Conservation (phyloP, 495 filamentous ascomycete genomes). For the Podospora comata region DNA sequence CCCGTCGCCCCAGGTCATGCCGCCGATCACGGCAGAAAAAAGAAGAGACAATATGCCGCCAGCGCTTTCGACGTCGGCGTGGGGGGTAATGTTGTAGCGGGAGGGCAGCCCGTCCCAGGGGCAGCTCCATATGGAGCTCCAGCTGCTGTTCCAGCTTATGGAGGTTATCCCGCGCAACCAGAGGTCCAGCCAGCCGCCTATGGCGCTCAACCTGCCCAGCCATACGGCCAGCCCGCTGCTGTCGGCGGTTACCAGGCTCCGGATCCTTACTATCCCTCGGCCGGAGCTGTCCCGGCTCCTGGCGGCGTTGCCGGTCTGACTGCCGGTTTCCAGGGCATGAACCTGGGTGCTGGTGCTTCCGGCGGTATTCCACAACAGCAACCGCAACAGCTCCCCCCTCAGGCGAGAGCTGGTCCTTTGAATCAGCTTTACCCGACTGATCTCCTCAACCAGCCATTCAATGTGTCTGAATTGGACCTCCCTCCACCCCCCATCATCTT, state of each 20-base stretch:
- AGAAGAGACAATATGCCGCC: conserved; percentile 90
- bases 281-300: conserved; percentile 43
- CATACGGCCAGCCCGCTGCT: conserved; percentile 47
- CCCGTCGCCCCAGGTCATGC: conserved; percentile 40
- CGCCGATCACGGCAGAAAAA: conserved; percentile 59
- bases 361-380: conserved; percentile 34
- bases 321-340: conserved; percentile 80
- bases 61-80: conserved; percentile 90
- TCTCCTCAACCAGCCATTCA: conserved; percentile 86
- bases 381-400: conserved; percentile 52
- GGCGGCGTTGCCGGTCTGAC: conserved; percentile 70
- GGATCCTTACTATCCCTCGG: conserved; percentile 59
- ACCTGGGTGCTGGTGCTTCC: conserved; percentile 54
- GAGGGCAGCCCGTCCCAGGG: conserved; percentile 42
- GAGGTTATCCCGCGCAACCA: conserved; percentile 56
- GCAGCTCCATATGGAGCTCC: conserved; percentile 38
- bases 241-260: conserved; percentile 62
- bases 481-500: conserved; percentile 89
- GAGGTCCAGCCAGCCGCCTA: conserved; percentile 55
- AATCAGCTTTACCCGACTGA: conserved; percentile 93
- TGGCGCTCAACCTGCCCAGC: conserved; percentile 39
- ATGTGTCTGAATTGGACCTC: conserved; percentile 86
- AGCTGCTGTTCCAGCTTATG: conserved; percentile 45
- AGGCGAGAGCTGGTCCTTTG: conserved; percentile 54
- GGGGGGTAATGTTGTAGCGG: conserved; percentile 75